These are phyloP conservation scores for Pleodorina starrii DNA, from an alignment of 139 green algal genomes.

Conservation along the genomic window DNA sequence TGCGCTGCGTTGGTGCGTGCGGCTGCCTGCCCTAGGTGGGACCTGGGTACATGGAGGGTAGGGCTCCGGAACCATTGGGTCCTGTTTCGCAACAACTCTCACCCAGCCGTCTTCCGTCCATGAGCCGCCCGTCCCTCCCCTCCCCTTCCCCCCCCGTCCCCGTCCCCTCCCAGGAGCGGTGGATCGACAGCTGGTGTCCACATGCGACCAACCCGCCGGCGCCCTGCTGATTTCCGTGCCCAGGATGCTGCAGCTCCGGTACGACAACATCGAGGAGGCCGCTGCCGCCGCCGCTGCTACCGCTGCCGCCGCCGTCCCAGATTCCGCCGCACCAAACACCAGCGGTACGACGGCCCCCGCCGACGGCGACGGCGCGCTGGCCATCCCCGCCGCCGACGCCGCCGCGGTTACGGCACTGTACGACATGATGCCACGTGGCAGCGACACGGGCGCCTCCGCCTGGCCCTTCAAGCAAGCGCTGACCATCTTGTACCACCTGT, in stretches of 20 bases:
- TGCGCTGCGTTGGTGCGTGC: not conserved
- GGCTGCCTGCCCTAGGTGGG: not conserved
- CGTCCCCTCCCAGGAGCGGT: not conserved
- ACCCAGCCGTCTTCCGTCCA: not conserved
- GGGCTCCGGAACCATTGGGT: not conserved
- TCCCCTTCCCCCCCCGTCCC: not conserved
- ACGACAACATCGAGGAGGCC: constrained; percentile 9
- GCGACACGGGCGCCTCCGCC: constrained; percentile 13
- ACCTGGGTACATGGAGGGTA: not conserved
- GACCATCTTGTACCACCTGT: constrained; percentile 58
- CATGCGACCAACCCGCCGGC: not conserved
- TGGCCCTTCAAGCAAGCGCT: constrained; percentile 79
- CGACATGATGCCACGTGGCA: not conserved
- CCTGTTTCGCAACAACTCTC: not conserved
- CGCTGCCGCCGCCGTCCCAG: not conserved
- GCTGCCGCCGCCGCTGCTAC: not conserved
- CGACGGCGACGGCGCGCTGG: not conserved
- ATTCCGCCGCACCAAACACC: not conserved
- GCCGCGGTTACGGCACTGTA: not conserved
- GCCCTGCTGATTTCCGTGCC: constrained; percentile 7
- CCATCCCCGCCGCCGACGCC: not conserved
- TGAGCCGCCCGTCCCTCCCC: not conserved
- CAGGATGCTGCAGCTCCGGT: not conserved
- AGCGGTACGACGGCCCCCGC: not conserved
- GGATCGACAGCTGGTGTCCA: constrained; percentile 3